Conservation (phyloP, 768 basidiomycete species). For the Pleurotus pulmonarius region DNA sequence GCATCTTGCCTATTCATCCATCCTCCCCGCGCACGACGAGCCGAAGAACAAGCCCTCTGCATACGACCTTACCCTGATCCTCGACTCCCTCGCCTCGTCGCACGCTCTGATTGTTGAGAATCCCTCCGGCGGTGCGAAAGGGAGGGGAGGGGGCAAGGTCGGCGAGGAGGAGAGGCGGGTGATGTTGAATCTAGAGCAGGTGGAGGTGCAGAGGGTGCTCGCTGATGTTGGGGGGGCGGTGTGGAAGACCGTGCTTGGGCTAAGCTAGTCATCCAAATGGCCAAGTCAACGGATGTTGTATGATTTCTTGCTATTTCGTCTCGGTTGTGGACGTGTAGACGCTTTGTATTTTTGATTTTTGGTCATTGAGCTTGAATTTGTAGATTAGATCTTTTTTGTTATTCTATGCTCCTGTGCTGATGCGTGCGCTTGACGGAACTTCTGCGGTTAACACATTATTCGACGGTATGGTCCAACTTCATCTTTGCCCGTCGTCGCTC, state of each 20-base stretch:
- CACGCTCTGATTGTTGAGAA: conserved; percentile 76
- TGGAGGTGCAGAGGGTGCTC: conserved; percentile 82
- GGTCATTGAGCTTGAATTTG: too few relatives aligned
- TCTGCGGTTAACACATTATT: too few relatives aligned
- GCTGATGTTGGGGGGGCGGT: conserved; percentile 69
- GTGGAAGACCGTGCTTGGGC: conserved; percentile 55
- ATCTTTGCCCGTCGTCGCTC: too few relatives aligned
- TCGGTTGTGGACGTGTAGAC: too few relatives aligned
- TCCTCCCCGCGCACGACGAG: conserved; percentile 57
- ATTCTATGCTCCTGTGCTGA: too few relatives aligned
- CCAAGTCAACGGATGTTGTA: too few relatives aligned
- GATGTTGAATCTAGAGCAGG: conserved; percentile 78
- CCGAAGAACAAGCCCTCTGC: conserved; percentile 53
- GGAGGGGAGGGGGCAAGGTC: conserved; percentile 54
- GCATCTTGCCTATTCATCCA: conserved; percentile 64
- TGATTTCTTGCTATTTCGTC: too few relatives aligned
- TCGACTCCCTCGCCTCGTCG: conserved; percentile 74
- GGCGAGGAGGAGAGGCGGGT: conserved; percentile 64
- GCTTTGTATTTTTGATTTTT: too few relatives aligned
- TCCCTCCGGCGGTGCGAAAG: conserved; percentile 47
- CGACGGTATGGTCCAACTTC: too few relatives aligned
- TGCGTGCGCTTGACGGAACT: too few relatives aligned
- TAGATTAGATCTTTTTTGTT: too few relatives aligned
- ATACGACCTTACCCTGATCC: conserved; percentile 62
- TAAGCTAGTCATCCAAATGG: too few relatives aligned